Conservation (phyloP, 2,329 filamentous ascomycete genomes). For the Lecanoromycetidae sp. region DNA sequence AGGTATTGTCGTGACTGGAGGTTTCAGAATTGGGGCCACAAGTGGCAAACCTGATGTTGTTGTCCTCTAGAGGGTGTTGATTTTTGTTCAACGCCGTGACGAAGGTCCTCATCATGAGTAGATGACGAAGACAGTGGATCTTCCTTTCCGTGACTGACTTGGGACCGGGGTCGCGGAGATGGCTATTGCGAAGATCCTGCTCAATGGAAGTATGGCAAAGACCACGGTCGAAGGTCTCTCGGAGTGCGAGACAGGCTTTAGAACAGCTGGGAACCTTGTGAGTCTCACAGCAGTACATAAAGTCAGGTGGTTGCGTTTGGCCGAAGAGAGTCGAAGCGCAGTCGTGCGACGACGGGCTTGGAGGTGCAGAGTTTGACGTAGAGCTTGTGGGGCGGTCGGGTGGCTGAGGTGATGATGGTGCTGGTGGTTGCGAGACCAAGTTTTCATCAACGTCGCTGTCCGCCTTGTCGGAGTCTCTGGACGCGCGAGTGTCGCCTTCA, state of each 20-base stretch:
- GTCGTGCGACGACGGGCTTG: too few species aligned
- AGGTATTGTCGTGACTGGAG: too few species aligned
- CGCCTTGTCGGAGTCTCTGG: neutral
- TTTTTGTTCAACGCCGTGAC: neutral
- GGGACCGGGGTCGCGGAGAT: neutral
- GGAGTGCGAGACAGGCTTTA: neutral
- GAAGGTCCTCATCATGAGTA: slow-evolving; percentile 4
- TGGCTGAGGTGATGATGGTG: too few species aligned
- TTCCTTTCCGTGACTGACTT: neutral
- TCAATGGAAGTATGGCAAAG: neutral
- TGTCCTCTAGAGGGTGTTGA: neutral
- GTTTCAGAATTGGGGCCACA: neutral
- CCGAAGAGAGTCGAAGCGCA: neutral
- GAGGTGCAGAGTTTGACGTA: too few species aligned
- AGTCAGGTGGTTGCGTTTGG: too few species aligned
- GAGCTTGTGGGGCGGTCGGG: neutral
- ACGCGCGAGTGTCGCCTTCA: neutral
- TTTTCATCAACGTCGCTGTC: too few species aligned
- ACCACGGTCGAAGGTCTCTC: neutral
- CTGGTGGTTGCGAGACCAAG: too few species aligned
- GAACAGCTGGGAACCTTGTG: slow-evolving; percentile 1
- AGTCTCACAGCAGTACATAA: neutral
- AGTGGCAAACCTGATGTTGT: neutral
- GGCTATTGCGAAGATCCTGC: neutral
- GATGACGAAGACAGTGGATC: slow-evolving; percentile 4